These are phyloP conservation scores for Theileria annulata DNA, from an alignment of 169 alveolate species.

Conservation along the genomic window DNA sequence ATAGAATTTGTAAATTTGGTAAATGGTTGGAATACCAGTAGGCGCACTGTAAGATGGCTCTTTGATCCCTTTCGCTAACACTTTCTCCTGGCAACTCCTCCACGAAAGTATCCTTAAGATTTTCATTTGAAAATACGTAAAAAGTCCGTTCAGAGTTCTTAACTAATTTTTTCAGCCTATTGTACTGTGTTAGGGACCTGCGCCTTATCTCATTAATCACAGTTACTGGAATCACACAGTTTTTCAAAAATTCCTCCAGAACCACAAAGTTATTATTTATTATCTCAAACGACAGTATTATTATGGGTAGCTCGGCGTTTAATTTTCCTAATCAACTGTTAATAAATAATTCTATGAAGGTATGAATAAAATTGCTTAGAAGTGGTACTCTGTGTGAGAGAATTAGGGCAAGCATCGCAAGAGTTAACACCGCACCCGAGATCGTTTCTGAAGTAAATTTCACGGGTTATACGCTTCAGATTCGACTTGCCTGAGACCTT, in stretches of 20 bases:
- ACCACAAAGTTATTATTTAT: constrained; percentile 44
- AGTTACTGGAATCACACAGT: constrained; percentile 65
- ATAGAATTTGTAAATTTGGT: not conserved
- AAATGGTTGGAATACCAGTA: constrained; percentile 51
- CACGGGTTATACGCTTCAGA: constrained; percentile 52
- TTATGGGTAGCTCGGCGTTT: constrained; percentile 26
- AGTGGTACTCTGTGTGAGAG: not conserved
- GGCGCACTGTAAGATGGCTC: constrained; percentile 47
- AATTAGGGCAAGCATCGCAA: constrained; percentile 14
- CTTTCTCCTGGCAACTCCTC: constrained; percentile 27
- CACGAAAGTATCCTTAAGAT: constrained; percentile 37
- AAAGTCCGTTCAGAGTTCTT: constrained; percentile 9
- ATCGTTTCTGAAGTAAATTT: constrained; percentile 49
- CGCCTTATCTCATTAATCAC: constrained; percentile 58
- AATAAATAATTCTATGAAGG: not conserved
- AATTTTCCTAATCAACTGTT: constrained; percentile 13
- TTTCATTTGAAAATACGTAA: constrained; percentile 59
- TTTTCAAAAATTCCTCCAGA: constrained; percentile 44
- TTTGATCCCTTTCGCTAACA: constrained; percentile 35
- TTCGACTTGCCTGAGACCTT: constrained; percentile 49
- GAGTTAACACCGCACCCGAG: constrained; percentile 57
- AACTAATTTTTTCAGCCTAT: constrained; percentile 44
- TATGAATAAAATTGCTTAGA: not conserved
- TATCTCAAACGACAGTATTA: constrained; percentile 51
- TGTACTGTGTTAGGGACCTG: constrained; percentile 43